A percentile compares a stretch with the other conserved stretches of the same genome.
Evolutionary conservation across 345 rosid genomes (phyloP).

Genomic region (Acer negundo): DNA sequence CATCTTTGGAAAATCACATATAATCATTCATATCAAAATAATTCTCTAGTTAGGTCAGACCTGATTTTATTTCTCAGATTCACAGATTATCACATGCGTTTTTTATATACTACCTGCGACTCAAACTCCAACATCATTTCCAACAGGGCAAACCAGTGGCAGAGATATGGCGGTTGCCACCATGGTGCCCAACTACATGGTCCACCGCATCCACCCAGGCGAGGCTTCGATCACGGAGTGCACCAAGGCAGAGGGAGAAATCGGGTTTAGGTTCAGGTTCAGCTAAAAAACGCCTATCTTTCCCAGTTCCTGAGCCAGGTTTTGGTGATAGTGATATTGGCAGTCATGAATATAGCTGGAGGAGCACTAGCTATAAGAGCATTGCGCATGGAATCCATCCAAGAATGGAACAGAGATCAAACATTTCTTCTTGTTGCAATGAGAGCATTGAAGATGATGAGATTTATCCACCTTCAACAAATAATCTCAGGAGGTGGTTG

Average conservation of each 20-base stretch:
- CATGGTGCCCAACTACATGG: conserved; percentile 68
- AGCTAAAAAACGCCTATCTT: conserved; percentile 48
- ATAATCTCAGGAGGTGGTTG: conserved; percentile 44
- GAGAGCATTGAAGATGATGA: conserved; percentile 38
- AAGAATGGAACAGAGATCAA: conserved; percentile 33
- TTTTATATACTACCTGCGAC: too few relatives aligned
- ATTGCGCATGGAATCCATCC: conserved; percentile 23
- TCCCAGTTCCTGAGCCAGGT: conserved; percentile 27
- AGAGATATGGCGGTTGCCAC: conserved; percentile 1
- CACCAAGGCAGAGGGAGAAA: conserved; percentile 51
- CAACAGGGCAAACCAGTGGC: neutral
- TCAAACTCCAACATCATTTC: too few relatives aligned
- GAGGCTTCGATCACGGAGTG: conserved; percentile 60
- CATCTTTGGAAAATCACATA: too few relatives aligned
- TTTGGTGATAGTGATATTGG: conserved; percentile 12
- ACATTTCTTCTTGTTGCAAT: conserved; percentile 40
- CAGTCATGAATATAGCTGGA: conserved; percentile 19
- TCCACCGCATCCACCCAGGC: conserved; percentile 76
- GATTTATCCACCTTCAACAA: conserved; percentile 42
- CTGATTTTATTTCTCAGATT: too few relatives aligned
- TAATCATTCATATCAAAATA: too few relatives aligned
- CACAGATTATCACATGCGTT: too few relatives aligned
- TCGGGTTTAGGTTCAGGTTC: conserved; percentile 3
- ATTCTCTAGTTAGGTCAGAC: too few relatives aligned
- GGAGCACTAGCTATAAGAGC: conserved; percentile 41